Evolutionary conservation across 164 flowering plant genomes (phyloP).

Genomic region (Nymphaea colorata): DNA sequence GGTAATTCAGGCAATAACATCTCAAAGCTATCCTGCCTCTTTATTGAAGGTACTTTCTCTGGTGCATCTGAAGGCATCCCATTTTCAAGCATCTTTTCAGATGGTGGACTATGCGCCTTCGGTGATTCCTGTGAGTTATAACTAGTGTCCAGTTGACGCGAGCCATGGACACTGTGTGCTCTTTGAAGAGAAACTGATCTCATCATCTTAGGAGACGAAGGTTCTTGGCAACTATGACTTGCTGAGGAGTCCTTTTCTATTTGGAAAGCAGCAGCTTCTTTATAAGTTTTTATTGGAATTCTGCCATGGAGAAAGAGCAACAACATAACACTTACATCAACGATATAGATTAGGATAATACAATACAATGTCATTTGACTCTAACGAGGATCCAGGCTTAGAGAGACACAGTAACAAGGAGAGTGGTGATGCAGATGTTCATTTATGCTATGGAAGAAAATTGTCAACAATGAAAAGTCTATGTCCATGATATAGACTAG

Average conservation of each 20-base stretch:
- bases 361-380: too few relatives aligned
- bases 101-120: slow-evolving; percentile 54
- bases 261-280: slow-evolving; percentile 59
- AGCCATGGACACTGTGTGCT: slow-evolving; percentile 34
- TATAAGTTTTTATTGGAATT: slow-evolving; percentile 64
- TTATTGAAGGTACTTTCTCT: slow-evolving; percentile 71
- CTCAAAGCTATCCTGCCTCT: slow-evolving; percentile 92
- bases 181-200: slow-evolving; percentile 94
- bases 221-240: slow-evolving; percentile 61
- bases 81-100: slow-evolving; percentile 69
- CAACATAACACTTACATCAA: neutral
- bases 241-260: slow-evolving; percentile 80
- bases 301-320: slow-evolving; percentile 18
- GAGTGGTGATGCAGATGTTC: too few relatives aligned
- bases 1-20: slow-evolving; percentile 84
- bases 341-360: neutral
- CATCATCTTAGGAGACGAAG: slow-evolving; percentile 75
- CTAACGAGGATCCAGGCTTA: too few relatives aligned
- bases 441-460: too few relatives aligned
- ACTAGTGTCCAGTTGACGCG: slow-evolving; percentile 34
- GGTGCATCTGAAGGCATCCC: slow-evolving; percentile 39
- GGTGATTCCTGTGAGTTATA: slow-evolving; percentile 68
- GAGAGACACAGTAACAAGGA: too few relatives aligned
- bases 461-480: too few relatives aligned
- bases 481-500: too few relatives aligned